Conservation (phyloP, 371 early-diverging fungal species). For the Conidiobolus incongruus region DNA sequence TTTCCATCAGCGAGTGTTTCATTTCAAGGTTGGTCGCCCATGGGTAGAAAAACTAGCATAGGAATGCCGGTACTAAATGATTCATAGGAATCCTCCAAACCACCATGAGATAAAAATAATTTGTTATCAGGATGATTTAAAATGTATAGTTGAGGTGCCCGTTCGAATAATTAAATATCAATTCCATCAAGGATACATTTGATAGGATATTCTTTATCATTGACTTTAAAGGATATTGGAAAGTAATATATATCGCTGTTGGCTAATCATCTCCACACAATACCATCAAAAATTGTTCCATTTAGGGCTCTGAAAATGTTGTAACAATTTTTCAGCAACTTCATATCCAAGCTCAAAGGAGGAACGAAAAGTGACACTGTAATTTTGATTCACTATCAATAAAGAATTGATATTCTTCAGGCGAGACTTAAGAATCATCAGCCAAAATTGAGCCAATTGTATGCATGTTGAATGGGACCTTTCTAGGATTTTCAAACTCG, state of each 20-base stretch:
- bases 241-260: not conserved
- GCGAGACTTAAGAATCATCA: not conserved
- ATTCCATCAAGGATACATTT: not conserved
- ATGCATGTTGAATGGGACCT: not conserved
- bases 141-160: slow-evolving; percentile 1
- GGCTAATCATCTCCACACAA: slow-evolving; percentile 2
- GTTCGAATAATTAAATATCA: not conserved
- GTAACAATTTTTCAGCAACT: not conserved
- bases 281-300: slow-evolving; percentile 2
- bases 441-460: slow-evolving; percentile 2
- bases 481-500: not conserved
- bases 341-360: not conserved
- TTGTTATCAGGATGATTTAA: not conserved
- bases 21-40: slow-evolving; percentile 1
- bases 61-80: not conserved
- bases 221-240: not conserved
- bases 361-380: not conserved
- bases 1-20: not conserved
- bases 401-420: not conserved
- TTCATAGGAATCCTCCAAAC: not conserved
- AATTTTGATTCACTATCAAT: not conserved
- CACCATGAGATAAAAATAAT: slow-evolving; percentile 3
- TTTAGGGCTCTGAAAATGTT: not conserved
- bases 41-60: not conserved
- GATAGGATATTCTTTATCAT: too few relatives aligned